phyloP scores from a whole-genome alignment of 2,329 filamentous ascomycete genomes.

The Ambrosiella beaveri region DNA sequence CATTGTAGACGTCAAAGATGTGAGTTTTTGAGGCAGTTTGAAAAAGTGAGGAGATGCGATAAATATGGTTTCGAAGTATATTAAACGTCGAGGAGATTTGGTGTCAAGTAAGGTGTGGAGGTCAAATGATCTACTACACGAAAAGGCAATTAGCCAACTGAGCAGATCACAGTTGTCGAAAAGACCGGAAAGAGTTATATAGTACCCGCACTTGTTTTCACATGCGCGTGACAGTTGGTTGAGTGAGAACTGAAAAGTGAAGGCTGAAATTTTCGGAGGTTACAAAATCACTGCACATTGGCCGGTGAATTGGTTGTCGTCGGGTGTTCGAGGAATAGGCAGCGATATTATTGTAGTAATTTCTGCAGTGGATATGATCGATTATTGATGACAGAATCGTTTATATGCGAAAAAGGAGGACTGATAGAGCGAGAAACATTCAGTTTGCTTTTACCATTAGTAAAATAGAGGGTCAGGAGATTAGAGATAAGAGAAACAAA shows the following conservation, averaged over 20 bases:
- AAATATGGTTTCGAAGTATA: neutral
- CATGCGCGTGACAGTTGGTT: neutral
- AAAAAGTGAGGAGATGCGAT: neutral
- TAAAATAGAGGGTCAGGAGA: neutral
- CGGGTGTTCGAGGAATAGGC: too few relatives aligned
- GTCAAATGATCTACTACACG: neutral
- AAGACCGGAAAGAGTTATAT: neutral
- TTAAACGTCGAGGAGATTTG: too few relatives aligned
- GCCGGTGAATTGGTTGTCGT: too few relatives aligned
- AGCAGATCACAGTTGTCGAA: neutral
- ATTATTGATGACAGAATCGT: neutral
- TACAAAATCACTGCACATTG: too few relatives aligned
- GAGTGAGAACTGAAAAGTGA: too few relatives aligned
- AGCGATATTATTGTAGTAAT: too few relatives aligned
- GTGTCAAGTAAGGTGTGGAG: neutral
- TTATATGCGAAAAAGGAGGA: neutral
- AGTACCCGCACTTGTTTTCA: neutral
- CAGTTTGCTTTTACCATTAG: neutral
- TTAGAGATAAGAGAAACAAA: neutral
- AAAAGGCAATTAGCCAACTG: neutral
- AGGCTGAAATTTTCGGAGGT: too few relatives aligned
- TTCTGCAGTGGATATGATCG: too few relatives aligned
- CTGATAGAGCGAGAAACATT: neutral
- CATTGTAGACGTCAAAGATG: conserved; percentile 18
- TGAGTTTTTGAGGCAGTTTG: neutral